Percentiles rank a stretch among this genome's conserved stretches.
These are phyloP conservation scores for Barnettozyma sucrosica DNA, from an alignment of 805 yeast genomes.

Conservation along the genomic window DNA sequence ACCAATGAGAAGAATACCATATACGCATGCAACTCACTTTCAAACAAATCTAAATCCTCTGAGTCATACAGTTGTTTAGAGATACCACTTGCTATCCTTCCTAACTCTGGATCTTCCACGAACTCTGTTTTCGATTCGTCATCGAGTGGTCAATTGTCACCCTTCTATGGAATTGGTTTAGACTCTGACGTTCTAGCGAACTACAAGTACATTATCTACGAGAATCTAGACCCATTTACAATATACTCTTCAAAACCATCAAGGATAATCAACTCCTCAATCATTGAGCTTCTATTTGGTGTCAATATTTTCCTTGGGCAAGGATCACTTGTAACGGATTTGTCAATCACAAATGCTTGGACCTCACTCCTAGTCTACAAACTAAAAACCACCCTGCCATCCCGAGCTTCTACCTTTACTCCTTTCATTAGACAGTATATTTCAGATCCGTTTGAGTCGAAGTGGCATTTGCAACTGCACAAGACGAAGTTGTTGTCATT, in stretches of 20 bases:
- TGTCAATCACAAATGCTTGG: conserved; percentile 53
- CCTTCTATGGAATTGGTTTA: conserved; percentile 45
- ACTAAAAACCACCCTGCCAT: conserved; percentile 22
- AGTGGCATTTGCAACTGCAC: conserved; percentile 62
- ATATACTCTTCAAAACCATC: conserved; percentile 10
- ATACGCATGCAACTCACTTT: conserved; percentile 38
- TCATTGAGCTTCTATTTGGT: conserved; percentile 19
- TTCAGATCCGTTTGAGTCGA: conserved; percentile 62
- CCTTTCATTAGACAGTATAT: conserved; percentile 68
- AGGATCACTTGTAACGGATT: conserved; percentile 39
- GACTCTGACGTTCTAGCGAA: conserved; percentile 32
- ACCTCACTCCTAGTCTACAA: conserved; percentile 55
- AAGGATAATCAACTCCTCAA: neutral
- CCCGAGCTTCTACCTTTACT: conserved; percentile 31
- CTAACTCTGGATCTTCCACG: neutral
- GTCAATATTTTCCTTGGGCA: conserved; percentile 33
- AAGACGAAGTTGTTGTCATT: conserved; percentile 34
- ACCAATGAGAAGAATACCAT: conserved; percentile 1
- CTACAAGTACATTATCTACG: conserved; percentile 48
- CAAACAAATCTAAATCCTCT: conserved; percentile 25
- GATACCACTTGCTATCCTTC: conserved; percentile 1
- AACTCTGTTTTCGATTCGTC: conserved; percentile 34
- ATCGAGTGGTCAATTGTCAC: conserved; percentile 40
- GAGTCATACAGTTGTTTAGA: conserved; percentile 1
- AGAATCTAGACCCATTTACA: conserved; percentile 23